phyloP scores from a whole-genome alignment of 306 rosid species.

The Pyrus betulifolia region DNA sequence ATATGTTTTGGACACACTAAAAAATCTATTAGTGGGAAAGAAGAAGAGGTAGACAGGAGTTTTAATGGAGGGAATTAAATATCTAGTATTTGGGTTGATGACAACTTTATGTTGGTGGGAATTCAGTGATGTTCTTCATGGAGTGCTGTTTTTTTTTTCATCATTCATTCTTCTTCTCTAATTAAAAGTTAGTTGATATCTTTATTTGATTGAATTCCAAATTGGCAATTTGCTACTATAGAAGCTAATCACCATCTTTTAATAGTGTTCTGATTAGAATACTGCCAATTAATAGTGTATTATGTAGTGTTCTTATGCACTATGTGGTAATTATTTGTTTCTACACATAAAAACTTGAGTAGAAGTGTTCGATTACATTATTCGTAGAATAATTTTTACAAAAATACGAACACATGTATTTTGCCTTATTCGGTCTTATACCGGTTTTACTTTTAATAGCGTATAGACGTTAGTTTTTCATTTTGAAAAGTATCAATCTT shows the following conservation, averaged over 20 bases:
- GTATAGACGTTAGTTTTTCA: too few relatives aligned
- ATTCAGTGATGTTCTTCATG: slow-evolving; percentile 58
- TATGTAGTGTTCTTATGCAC: neutral
- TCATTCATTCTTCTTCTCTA: neutral
- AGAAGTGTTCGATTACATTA: too few relatives aligned
- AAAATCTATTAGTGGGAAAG: neutral
- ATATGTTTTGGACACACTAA: too few relatives aligned
- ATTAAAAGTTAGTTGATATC: neutral
- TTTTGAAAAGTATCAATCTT: too few relatives aligned
- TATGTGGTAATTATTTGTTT: neutral
- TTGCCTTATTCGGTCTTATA: neutral
- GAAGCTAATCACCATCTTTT: neutral
- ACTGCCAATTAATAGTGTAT: neutral
- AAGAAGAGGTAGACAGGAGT: slow-evolving; percentile 14
- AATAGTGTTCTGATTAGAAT: neutral
- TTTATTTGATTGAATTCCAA: neutral
- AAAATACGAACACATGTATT: too few relatives aligned
- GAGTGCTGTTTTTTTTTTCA: slow-evolving; percentile 3
- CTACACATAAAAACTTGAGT: too few relatives aligned
- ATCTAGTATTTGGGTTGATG: slow-evolving; percentile 36
- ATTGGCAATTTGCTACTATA: neutral
- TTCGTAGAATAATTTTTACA: neutral
- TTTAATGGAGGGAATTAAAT: slow-evolving; percentile 8
- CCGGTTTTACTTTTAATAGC: too few relatives aligned
- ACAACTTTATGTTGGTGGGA: slow-evolving; percentile 45